Evolutionary conservation across 169 alveolate genomes (phyloP).

Genomic region (Perkinsus marinus): DNA sequence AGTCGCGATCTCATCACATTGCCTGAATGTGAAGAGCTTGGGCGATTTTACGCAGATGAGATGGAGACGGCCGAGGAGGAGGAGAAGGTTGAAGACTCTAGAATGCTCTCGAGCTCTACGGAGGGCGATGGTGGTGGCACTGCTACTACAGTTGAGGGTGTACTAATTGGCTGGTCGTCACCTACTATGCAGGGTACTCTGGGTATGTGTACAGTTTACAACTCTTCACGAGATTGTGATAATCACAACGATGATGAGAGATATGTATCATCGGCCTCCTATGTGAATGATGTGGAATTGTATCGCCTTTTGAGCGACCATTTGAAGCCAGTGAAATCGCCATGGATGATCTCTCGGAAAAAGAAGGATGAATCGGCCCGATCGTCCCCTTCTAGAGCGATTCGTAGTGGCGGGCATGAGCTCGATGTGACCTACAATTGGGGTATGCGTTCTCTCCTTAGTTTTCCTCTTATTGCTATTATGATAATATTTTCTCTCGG

Average conservation of each 20-base stretch:
- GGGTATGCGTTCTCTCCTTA: no score
- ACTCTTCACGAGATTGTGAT: background rate
- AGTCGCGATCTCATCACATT: background rate
- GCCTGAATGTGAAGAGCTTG: background rate
- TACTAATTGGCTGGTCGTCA: background rate
- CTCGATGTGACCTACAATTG: no score
- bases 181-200: background rate
- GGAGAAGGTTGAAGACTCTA: background rate
- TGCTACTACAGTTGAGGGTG: background rate
- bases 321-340: background rate
- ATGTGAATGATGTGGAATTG: background rate
- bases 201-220: background rate
- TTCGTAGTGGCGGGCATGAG: background rate
- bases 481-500: no score
- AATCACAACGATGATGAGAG: background rate
- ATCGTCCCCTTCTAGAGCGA: background rate
- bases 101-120: background rate
- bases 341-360: background rate
- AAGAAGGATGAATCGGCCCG: background rate
- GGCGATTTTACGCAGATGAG: background rate
- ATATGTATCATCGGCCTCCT: background rate
- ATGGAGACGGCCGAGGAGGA: background rate
- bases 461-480: no score
- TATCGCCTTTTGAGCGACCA: background rate
- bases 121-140: background rate